Base-by-base conservation (phyloP, 2,329 filamentous ascomycete species). In the Aspergillus sclerotialis region DNA sequence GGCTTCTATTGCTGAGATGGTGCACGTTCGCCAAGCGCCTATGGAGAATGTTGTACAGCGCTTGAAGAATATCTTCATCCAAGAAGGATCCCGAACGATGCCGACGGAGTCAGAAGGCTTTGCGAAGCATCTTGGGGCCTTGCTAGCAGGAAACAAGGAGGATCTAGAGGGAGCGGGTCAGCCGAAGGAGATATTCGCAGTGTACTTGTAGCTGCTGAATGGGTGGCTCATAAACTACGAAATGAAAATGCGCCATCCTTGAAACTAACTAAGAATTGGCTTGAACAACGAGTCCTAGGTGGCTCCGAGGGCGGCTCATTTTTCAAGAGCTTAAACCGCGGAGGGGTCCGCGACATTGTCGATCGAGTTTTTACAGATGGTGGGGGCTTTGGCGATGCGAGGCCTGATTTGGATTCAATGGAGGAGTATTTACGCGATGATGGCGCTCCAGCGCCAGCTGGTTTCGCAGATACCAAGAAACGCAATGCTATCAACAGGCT, bases 21-120 rank as follows among this genome's bases (percentile, higher is more conserved):
- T 98, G 14, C 88, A 94, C 53, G 82, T 94, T 21, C 85, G 90
- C 30, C 92, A 92, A 49, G 88, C 92, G 2, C 80, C 84, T 0
- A 65, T 96, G 7, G 89, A 94, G 42, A 83, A 88, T 32, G 86
- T 96, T 3, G 81, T 94, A 4, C 71, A 74, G 6, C 79, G 92
- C 10, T 72, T 96, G 52, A 89, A 89, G 56, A 67, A 69, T 2
- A 82, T 98, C 0, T 95, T 98, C 46, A 79, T 85, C 39, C 89
- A 83, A 47, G 92, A 98, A 63, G 84, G 84, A 85, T 98, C 11
- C 75, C 80, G 0, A 92, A 84, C 45, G 92, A 98, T 49, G 82
- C 79, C 39, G 92, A 96, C 51, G 92, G 87, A 1, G 86, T 92
- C 4, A 76, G 92, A 44, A 83, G 70, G 29, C 65, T 81, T 4